Evolutionary conservation across 352 stramenopile species (phyloP).

Genomic region (Pythium vanterpoolii): DNA sequence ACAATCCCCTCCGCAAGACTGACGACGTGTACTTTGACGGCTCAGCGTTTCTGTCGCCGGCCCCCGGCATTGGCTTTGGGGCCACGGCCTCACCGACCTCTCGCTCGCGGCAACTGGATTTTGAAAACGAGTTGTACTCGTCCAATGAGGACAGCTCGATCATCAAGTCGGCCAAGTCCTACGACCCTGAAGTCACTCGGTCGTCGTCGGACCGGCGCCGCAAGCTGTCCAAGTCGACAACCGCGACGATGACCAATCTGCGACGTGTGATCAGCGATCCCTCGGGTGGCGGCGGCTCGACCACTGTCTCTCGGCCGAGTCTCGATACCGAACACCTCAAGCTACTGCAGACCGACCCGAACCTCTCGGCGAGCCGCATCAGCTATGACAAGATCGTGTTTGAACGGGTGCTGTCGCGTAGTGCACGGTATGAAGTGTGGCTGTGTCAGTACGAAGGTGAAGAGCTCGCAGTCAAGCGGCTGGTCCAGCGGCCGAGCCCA

Average conservation of each 20-base stretch:
- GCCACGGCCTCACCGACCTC: constrained; percentile 1
- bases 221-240: constrained; percentile 15
- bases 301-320: constrained; percentile 12
- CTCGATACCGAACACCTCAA: constrained; percentile 27
- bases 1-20: constrained; percentile 18
- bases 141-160: constrained; percentile 20
- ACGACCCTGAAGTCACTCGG: constrained; percentile 7
- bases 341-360: constrained; percentile 26
- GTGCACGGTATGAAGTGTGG: constrained; percentile 40
- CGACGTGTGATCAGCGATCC: constrained; percentile 25
- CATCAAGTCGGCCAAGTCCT: constrained; percentile 7
- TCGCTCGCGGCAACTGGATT: constrained; percentile 4
- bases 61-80: constrained; percentile 3
- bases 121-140: constrained; percentile 22
- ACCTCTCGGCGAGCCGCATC: constrained; percentile 22
- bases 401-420: constrained; percentile 21
- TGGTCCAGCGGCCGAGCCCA: constrained; percentile 20
- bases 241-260: constrained; percentile 20
- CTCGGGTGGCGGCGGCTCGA: background rate
- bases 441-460: constrained; percentile 39
- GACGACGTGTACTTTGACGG: constrained; percentile 22
- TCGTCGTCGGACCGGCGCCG: constrained; percentile 15
- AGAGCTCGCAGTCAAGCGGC: constrained; percentile 41
- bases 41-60: constrained; percentile 17
- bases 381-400: constrained; percentile 33